These are phyloP conservation scores for Amoeboradix gromovi DNA, from an alignment of 371 early-diverging fungal genomes.

Conservation along the genomic window DNA sequence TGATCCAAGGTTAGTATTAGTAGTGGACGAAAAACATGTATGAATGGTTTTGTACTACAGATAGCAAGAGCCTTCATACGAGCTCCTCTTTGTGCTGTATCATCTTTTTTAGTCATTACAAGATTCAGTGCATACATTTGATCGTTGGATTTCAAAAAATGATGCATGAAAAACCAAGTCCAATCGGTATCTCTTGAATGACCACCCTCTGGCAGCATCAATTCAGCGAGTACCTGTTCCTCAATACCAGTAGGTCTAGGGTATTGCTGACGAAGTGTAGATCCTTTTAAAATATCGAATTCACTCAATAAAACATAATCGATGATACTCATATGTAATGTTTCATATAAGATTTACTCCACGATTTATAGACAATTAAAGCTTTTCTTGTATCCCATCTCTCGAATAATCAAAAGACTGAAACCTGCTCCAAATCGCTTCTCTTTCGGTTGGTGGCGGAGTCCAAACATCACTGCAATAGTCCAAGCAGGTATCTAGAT, in stretches of 20 bases:
- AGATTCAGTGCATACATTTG: conserved; percentile 42
- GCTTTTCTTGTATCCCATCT: too few relatives aligned
- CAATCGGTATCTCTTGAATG: conserved; percentile 67
- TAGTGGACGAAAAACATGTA: conserved; percentile 68
- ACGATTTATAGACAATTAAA: too few relatives aligned
- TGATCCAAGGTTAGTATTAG: conserved; percentile 61
- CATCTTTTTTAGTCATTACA: conserved; percentile 56
- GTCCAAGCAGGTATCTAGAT: too few relatives aligned
- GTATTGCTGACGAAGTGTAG: conserved; percentile 48
- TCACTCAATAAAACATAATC: conserved; percentile 12
- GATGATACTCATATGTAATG: background rate
- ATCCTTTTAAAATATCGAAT: conserved; percentile 71
- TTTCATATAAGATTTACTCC: too few relatives aligned
- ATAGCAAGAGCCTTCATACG: conserved; percentile 78
- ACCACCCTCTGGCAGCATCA: conserved; percentile 82
- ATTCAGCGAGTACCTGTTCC: conserved; percentile 61
- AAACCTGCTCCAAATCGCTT: too few relatives aligned
- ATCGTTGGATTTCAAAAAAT: conserved; percentile 5
- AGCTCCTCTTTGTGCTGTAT: conserved; percentile 55
- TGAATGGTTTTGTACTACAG: conserved; percentile 49
- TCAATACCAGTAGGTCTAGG: conserved; percentile 51
- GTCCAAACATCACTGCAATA: too few relatives aligned
- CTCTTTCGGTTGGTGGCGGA: too few relatives aligned
- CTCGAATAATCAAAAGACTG: too few relatives aligned
- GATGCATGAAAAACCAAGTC: conserved; percentile 70